Conservation (phyloP, 2,329 filamentous ascomycete species). For the Penicillium polonicum region DNA sequence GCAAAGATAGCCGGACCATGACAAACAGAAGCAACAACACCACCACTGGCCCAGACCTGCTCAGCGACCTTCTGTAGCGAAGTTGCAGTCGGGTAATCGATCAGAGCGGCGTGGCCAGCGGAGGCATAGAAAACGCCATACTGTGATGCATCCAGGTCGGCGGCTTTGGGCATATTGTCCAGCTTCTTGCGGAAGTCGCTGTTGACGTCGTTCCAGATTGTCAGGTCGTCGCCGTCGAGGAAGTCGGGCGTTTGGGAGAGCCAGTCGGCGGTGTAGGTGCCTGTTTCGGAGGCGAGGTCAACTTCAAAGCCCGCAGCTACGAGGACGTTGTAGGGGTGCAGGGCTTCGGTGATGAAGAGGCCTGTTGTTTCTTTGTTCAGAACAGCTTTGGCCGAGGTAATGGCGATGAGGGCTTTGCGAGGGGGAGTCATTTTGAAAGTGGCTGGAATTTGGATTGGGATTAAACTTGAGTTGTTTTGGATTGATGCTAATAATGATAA, state of each 20-base stretch:
- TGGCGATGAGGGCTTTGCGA: conserved; percentile 44
- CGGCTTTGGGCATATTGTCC: conserved; percentile 43
- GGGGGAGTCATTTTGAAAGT: conserved; percentile 26
- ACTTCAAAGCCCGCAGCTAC: conserved; percentile 43
- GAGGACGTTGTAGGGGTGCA: conserved; percentile 51
- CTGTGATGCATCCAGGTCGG: conserved; percentile 35
- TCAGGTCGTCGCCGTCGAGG: conserved; percentile 42
- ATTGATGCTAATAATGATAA: neutral
- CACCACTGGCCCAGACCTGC: conserved; percentile 42
- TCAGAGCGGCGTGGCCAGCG: conserved; percentile 42
- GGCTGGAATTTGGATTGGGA: neutral
- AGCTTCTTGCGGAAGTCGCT: conserved; percentile 48
- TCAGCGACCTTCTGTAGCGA: conserved; percentile 44
- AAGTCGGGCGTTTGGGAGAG: conserved; percentile 46
- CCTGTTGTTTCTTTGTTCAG: conserved; percentile 45
- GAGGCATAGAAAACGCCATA: conserved; percentile 20
- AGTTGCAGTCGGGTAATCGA: conserved; percentile 48
- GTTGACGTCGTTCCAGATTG: conserved; percentile 41
- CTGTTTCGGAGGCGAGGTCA: conserved; percentile 49
- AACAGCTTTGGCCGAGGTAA: conserved; percentile 46
- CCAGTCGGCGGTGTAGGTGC: conserved; percentile 47
- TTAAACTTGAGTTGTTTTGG: neutral
- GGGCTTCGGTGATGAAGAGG: conserved; percentile 50
- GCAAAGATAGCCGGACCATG: conserved; percentile 44
- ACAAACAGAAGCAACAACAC: conserved; percentile 46